phyloP scores from a whole-genome alignment of 1,284 basidiomycete species.

The Melampsora medusae region DNA sequence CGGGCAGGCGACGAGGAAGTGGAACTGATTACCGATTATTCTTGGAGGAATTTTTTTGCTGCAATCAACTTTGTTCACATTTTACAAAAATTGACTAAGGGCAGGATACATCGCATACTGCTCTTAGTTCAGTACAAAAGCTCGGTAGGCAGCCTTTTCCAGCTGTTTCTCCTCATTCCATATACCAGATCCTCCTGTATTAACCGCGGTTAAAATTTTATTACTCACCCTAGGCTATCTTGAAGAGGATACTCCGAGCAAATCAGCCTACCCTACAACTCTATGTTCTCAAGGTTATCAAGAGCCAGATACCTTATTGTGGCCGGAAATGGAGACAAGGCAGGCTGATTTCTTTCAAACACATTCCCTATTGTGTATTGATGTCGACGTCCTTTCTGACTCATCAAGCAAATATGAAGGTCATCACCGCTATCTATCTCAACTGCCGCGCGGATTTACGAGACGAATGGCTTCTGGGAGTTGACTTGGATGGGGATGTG shows the following conservation, averaged over 20 bases:
- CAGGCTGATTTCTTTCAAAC: conserved; percentile 51
- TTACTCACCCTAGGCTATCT: conserved; percentile 62
- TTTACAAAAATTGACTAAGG: conserved; percentile 95
- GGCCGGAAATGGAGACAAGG: conserved; percentile 97
- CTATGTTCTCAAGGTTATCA: conserved; percentile 95
- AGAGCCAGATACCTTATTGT: conserved; percentile 97
- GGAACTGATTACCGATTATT: conserved; percentile 87
- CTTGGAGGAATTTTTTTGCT: conserved; percentile 97
- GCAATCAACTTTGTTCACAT: conserved; percentile 98
- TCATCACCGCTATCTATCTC: conserved; percentile 96
- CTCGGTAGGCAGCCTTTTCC: conserved; percentile 57
- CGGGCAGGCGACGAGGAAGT: conserved; percentile 70
- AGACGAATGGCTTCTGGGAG: conserved; percentile 94
- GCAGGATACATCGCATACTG: conserved; percentile 87
- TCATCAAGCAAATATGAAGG: conserved; percentile 78
- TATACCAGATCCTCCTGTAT: background rate
- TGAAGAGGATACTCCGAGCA: conserved; percentile 90
- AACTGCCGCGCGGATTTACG: conserved; percentile 93
- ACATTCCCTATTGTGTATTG: background rate
- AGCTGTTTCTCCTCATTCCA: no score
- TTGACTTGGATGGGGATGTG: conserved; percentile 83
- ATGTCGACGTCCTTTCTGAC: background rate
- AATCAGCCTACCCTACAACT: conserved; percentile 91
- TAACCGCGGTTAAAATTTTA: background rate
- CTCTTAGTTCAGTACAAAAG: conserved; percentile 98